Evolutionary conservation across 2,329 filamentous ascomycete genomes (phyloP).

Genomic region (Colletotrichum navitas): DNA sequence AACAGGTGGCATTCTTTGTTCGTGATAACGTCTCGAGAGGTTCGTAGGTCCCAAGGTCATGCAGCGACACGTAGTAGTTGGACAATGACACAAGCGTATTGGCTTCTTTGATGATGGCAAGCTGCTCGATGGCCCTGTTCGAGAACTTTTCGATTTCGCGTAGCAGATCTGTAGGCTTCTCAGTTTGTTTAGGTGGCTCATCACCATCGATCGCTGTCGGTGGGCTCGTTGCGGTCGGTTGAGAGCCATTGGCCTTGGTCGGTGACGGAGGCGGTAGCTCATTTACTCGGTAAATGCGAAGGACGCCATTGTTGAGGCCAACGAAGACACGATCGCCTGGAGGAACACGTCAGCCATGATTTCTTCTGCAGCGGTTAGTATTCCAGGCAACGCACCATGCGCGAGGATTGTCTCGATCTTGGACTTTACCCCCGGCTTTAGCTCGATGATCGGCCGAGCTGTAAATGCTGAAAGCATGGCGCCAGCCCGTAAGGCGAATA

Average conservation of each 20-base stretch:
- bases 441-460: slow-evolving; percentile 95
- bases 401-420: slow-evolving; percentile 96
- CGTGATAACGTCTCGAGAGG: slow-evolving; percentile 82
- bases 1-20: slow-evolving; percentile 89
- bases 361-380: neutral
- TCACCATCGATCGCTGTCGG: slow-evolving; percentile 44
- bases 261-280: slow-evolving; percentile 61
- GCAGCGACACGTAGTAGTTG: slow-evolving; percentile 88
- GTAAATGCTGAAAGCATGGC: slow-evolving; percentile 98
- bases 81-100: slow-evolving; percentile 92
- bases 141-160: slow-evolving; percentile 97
- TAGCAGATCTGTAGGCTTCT: slow-evolving; percentile 82
- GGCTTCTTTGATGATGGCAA: slow-evolving; percentile 95
- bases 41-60: slow-evolving; percentile 88
- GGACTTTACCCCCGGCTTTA: slow-evolving; percentile 94
- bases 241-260: slow-evolving; percentile 56
- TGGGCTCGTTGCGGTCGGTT: slow-evolving; percentile 46
- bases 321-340: slow-evolving; percentile 90
- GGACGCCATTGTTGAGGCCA: slow-evolving; percentile 87
- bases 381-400: slow-evolving; percentile 70
- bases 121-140: slow-evolving; percentile 87
- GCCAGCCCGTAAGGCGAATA: slow-evolving; percentile 55
- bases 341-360: slow-evolving; percentile 25
- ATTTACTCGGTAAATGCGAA: slow-evolving; percentile 93
- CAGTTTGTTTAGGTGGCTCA: slow-evolving; percentile 44